Evolutionary conservation across 371 early-diverging fungal genomes (phyloP).

Genomic region (Haplosporangium sp.): DNA sequence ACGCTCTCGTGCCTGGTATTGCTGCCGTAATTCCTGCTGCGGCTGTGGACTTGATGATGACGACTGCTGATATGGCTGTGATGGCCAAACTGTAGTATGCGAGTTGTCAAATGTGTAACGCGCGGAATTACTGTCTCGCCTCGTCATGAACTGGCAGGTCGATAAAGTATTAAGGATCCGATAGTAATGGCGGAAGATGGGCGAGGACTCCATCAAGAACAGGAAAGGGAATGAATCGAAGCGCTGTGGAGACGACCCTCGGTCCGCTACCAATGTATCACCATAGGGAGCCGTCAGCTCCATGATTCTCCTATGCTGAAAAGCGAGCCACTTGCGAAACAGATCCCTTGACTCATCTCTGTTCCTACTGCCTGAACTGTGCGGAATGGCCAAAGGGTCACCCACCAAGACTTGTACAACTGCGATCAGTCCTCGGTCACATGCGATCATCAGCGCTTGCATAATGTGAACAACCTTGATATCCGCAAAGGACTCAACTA

Average conservation of each 20-base stretch:
- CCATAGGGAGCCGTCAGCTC: conserved; percentile 6
- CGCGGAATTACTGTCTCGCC: neutral
- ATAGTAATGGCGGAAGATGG: conserved; percentile 41
- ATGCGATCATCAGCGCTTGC: conserved; percentile 51
- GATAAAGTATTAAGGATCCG: conserved; percentile 42
- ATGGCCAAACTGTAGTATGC: no score
- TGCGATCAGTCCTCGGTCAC: conserved; percentile 31
- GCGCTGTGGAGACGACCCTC: neutral
- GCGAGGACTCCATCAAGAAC: conserved; percentile 47
- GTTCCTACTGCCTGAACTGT: neutral
- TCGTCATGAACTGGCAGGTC: conserved; percentile 40
- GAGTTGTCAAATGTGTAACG: no score
- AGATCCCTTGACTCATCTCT: neutral
- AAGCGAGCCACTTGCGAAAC: conserved; percentile 31
- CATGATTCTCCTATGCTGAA: conserved; percentile 21
- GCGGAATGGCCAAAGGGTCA: neutral
- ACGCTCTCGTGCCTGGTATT: neutral
- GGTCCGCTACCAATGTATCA: no score
- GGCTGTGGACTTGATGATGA: no score
- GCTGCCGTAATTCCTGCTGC: conserved; percentile 1
- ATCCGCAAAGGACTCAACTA: conserved; percentile 44
- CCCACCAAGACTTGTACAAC: conserved; percentile 33
- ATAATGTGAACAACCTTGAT: conserved; percentile 45
- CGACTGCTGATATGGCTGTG: no score
- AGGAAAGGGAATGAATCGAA: conserved; percentile 37